A percentile compares a stretch with the other conserved stretches of the same genome.
Evolutionary conservation across 2,329 filamentous ascomycete genomes (phyloP).

Genomic region (Nothophaeocryptopus gaeumannii): DNA sequence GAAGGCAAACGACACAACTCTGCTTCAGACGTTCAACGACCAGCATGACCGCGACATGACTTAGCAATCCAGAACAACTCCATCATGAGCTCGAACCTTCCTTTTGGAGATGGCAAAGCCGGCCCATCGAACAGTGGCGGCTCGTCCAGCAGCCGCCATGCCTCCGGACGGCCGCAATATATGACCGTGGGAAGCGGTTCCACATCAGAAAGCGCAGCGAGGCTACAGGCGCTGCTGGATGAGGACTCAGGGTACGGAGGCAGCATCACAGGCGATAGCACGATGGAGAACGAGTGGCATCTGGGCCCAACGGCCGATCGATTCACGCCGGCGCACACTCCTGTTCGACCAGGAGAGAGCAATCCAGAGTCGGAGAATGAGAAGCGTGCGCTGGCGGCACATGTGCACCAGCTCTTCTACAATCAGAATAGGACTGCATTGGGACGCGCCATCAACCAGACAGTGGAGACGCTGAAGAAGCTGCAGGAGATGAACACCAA

Average conservation of each 20-base stretch:
- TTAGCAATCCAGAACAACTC: constrained; percentile 1
- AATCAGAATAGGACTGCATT: constrained; percentile 86
- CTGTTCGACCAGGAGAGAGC: constrained; percentile 48
- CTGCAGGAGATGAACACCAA: constrained; percentile 84
- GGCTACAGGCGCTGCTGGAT: constrained; percentile 77
- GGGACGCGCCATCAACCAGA: constrained; percentile 81
- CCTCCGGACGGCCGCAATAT: constrained; percentile 58
- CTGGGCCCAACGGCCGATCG: constrained; percentile 56
- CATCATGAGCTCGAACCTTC: constrained; percentile 35
- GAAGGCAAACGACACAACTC: background rate
- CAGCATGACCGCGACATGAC: constrained; percentile 1
- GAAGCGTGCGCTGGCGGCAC: constrained; percentile 68
- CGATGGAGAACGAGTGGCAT: constrained; percentile 53
- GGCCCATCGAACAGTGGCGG: constrained; percentile 28
- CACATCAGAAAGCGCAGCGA: constrained; percentile 75
- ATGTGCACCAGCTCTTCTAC: constrained; percentile 90
- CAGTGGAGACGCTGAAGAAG: constrained; percentile 76
- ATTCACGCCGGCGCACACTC: constrained; percentile 56
- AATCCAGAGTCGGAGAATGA: constrained; percentile 59
- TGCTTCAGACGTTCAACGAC: no score
- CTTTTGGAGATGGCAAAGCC: constrained; percentile 29
- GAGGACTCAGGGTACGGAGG: constrained; percentile 89
- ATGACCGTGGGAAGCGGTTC: constrained; percentile 85
- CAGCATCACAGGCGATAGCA: constrained; percentile 66
- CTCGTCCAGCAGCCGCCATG: constrained; percentile 23